Base-by-base conservation (phyloP, 2,329 filamentous ascomycete genomes). In the Septoria linicola region DNA sequence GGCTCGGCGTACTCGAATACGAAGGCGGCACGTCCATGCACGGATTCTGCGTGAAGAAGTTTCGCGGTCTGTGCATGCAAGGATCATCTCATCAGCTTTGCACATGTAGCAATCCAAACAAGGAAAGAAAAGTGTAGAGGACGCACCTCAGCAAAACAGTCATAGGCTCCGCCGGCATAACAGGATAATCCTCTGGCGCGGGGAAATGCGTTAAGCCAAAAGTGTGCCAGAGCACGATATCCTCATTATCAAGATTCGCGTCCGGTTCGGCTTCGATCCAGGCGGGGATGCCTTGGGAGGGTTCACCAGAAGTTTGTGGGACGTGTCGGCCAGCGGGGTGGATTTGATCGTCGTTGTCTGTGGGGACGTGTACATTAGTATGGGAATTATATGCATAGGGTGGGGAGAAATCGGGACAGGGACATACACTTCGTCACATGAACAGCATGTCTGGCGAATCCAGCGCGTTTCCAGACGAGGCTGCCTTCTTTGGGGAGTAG, bases 131-230 rank as follows among this genome's bases (percentile, higher is more conserved):
- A n/a, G n/a, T n/a, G n/a, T n/a, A n/a, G n/a, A n/a, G n/a, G n/a
- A n/a, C n/a, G n/a, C n/a, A n/a, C n/a, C n/a, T 19, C 34, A 49
- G 17, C 23, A 53, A 31, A 21, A 95, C 74, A 1, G 83, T 88
- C 80, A 96, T 91, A 0, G 88, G 87, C 75, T 76, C 66, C 13
- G 65, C 65, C 4, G 63, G 62, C 90, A 96, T 96, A 61, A 96
- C 78, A 23, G 91, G 91, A 75, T 89, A 96, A 70, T 96, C 91
- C 67, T 96, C 91, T 0, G 90, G 89, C 0, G 87, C 76, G 0
- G 91, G 90, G 75, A 96, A 92, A 68, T 96, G 91, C 0, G 87
- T 92, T 30, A 96, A 77, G 30, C 91, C 91, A 64, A 96, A 96
- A 0, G 89, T 95, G 72, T 96, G 90, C 90, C 90, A 96, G 13